Conservation (phyloP, 2,329 filamentous ascomycete species). For the Teratosphaeria gauchensis region DNA sequence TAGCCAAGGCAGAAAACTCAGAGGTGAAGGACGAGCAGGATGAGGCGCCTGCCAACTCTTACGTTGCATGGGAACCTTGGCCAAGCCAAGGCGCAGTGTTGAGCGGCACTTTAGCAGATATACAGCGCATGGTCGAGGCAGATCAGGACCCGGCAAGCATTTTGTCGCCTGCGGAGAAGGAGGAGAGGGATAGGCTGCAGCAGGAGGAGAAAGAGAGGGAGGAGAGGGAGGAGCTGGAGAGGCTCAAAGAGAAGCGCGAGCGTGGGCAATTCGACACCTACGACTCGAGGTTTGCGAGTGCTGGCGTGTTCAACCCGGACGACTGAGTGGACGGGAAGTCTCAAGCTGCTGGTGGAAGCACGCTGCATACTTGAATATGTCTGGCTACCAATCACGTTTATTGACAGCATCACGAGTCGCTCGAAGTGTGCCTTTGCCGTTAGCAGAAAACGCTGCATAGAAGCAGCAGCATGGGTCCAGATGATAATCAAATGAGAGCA, state of each 20-base stretch:
- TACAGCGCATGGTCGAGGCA: constrained; percentile 51
- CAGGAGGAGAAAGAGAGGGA: constrained; percentile 32
- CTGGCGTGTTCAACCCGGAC: constrained; percentile 27
- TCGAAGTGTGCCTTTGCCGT: background rate
- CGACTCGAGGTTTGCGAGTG: constrained; percentile 6
- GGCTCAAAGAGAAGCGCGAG: constrained; percentile 11
- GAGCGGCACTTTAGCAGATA: constrained; percentile 53
- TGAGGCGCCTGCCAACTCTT: constrained; percentile 28
- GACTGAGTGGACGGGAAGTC: constrained; percentile 7
- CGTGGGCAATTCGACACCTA: constrained; percentile 9
- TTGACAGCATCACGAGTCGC: background rate
- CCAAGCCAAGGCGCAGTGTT: constrained; percentile 61
- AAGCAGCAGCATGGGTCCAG: background rate
- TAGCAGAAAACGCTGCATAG: background rate
- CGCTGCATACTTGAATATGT: background rate
- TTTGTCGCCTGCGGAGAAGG: constrained; percentile 35
- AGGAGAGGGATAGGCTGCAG: constrained; percentile 24
- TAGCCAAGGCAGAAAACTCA: constrained; percentile 4
- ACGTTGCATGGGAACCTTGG: constrained; percentile 51
- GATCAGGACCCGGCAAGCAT: constrained; percentile 49
- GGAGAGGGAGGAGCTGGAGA: constrained; percentile 23
- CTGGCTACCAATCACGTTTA: too few species aligned
- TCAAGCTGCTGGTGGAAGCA: background rate
- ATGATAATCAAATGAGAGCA: background rate
- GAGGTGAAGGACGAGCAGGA: constrained; percentile 17